A percentile compares a stretch with the other conserved stretches of the same genome.
Conservation (phyloP, 192 early-diverging fungal species). For the Entophlyctis luteolus region DNA sequence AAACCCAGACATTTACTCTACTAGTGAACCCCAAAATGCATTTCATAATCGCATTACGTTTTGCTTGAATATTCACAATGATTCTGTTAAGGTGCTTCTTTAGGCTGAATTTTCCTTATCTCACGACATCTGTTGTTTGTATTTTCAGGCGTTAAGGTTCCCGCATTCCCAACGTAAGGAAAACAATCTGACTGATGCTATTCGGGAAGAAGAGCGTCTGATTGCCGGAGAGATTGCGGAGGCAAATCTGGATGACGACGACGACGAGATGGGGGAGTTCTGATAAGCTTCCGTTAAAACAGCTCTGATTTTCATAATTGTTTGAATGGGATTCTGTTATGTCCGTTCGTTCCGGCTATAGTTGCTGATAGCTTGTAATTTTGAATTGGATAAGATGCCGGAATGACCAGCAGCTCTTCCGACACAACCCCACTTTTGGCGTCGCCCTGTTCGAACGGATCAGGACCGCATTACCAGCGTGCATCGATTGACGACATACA, state of each 20-base stretch:
- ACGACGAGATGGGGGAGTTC: slow-evolving; percentile 55
- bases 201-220: slow-evolving; percentile 82
- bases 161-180: slow-evolving; percentile 87
- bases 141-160: slow-evolving; percentile 82
- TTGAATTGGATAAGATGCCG: no score
- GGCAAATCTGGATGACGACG: slow-evolving; percentile 80
- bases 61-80: slow-evolving; percentile 95
- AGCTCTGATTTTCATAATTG: no score
- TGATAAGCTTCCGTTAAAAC: no score
- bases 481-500: slow-evolving; percentile 10
- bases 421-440: no score
- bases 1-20: slow-evolving; percentile 91
- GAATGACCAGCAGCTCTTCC: no score
- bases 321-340: no score
- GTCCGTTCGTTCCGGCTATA: no score
- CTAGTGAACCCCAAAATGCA: slow-evolving; percentile 91
- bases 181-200: slow-evolving; percentile 70
- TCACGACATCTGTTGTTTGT: neutral
- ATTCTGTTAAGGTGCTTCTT: slow-evolving; percentile 70
- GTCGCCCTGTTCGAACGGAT: no score
- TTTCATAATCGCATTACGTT: slow-evolving; percentile 93
- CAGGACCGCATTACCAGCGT: neutral
- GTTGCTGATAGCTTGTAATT: no score
- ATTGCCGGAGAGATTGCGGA: slow-evolving; percentile 90
- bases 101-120: neutral